Evolutionary conservation across 495 filamentous ascomycete species (phyloP).

Genomic region (Aspergillus asperescens): DNA sequence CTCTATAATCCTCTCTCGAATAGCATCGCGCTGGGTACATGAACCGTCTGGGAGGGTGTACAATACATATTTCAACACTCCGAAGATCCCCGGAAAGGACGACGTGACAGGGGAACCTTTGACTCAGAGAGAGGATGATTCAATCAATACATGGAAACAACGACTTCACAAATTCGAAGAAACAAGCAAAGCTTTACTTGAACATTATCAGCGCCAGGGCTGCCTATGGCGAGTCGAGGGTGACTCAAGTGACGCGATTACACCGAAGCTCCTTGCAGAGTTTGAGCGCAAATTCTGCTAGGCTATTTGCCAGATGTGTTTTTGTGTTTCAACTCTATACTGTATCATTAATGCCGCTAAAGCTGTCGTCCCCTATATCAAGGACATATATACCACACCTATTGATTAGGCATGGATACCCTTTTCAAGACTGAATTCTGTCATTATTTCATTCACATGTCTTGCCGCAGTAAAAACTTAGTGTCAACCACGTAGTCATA

Average conservation of each 20-base stretch:
- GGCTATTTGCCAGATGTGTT: slow-evolving; percentile 13
- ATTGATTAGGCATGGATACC: neutral
- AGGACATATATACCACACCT: slow-evolving; percentile 2
- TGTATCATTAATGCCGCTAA: neutral
- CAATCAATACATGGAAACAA: slow-evolving; percentile 74
- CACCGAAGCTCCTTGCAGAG: slow-evolving; percentile 73
- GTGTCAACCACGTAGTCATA: slow-evolving; percentile 11
- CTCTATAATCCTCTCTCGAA: slow-evolving; percentile 80
- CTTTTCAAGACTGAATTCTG: neutral
- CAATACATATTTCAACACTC: slow-evolving; percentile 87
- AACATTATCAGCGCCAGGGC: slow-evolving; percentile 83
- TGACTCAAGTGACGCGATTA: slow-evolving; percentile 89
- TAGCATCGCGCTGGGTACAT: slow-evolving; percentile 89
- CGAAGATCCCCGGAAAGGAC: slow-evolving; percentile 73
- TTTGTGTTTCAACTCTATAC: slow-evolving; percentile 12
- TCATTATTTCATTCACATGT: neutral
- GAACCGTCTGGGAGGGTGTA: slow-evolving; percentile 87
- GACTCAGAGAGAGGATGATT: slow-evolving; percentile 78
- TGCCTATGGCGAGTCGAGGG: slow-evolving; percentile 84
- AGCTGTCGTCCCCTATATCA: neutral
- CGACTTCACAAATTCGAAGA: slow-evolving; percentile 80
- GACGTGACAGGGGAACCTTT: slow-evolving; percentile 88
- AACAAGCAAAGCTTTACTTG: slow-evolving; percentile 74
- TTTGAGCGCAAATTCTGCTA: slow-evolving; percentile 70
- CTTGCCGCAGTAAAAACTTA: neutral